A percentile compares a stretch with the other conserved stretches of the same genome.
Conservation (phyloP, 2,329 filamentous ascomycete genomes). For the Cytospora chrysosperma region DNA sequence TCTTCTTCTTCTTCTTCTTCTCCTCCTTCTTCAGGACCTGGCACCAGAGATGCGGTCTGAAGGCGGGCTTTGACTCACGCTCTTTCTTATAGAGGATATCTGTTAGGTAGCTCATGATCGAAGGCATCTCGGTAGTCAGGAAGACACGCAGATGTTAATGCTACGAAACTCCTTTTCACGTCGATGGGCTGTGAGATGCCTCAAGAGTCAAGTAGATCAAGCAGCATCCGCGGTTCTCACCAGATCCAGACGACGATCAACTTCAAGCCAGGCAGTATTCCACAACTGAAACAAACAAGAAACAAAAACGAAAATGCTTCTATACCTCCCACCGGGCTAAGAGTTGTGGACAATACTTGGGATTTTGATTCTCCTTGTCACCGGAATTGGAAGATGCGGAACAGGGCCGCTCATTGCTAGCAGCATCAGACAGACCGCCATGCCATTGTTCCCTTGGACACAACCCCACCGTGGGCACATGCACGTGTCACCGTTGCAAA, state of each 20-base stretch:
- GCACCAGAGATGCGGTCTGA: too few relatives aligned
- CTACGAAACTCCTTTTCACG: not conserved
- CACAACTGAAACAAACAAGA: not conserved
- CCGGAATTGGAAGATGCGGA: not conserved
- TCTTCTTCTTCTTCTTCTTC: too few relatives aligned
- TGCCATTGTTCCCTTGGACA: not conserved
- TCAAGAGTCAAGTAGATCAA: too few relatives aligned
- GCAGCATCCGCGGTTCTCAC: too few relatives aligned
- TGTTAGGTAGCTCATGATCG: conserved; percentile 18
- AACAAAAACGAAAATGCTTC: not conserved
- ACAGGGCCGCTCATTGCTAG: not conserved
- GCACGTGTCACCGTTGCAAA: too few relatives aligned
- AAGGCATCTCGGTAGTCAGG: conserved; percentile 13
- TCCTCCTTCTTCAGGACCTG: too few relatives aligned
- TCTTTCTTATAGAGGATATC: conserved; percentile 20
- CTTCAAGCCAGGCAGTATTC: not conserved
- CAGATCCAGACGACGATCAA: too few relatives aligned
- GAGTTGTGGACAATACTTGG: conserved; percentile 3
- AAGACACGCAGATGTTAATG: not conserved
- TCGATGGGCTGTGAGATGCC: too few relatives aligned
- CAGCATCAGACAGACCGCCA: conserved; percentile 10
- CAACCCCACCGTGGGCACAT: conserved; percentile 17
- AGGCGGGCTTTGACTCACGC: not conserved
- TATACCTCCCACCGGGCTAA: not conserved
- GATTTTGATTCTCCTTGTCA: conserved; percentile 3